These are phyloP conservation scores for Backusella tarrabulga DNA, from an alignment of 192 early-diverging fungal genomes.

Conservation along the genomic window DNA sequence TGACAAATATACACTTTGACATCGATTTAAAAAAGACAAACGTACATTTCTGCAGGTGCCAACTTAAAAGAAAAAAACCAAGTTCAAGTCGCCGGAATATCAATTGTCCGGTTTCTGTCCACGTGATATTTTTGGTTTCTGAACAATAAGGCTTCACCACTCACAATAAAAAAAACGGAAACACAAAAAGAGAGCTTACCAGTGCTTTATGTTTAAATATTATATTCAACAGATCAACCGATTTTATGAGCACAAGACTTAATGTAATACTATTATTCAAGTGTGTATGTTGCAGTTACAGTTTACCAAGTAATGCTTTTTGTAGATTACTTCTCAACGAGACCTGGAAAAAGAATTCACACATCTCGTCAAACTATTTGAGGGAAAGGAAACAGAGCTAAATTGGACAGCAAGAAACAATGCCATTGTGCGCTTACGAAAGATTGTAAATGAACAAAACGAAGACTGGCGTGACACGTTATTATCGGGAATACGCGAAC, in stretches of 20 bases:
- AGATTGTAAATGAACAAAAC: conserved; percentile 10
- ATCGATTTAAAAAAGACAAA: too few species aligned
- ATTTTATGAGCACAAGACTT: background rate
- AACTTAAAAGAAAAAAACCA: too few species aligned
- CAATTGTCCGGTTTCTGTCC: background rate
- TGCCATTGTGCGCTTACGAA: conserved; percentile 13
- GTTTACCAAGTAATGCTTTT: background rate
- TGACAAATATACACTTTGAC: too few species aligned
- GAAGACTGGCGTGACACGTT: conserved; percentile 11
- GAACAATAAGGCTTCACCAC: background rate
- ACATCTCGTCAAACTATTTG: conserved; percentile 5
- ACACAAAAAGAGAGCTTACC: background rate
- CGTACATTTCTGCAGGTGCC: too few species aligned
- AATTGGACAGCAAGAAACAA: conserved; percentile 36
- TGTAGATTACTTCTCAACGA: conserved; percentile 13
- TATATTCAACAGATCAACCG: background rate
- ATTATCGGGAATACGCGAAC: conserved; percentile 12
- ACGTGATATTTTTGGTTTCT: background rate
- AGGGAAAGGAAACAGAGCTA: conserved; percentile 34
- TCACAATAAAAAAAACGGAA: background rate
- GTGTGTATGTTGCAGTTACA: background rate
- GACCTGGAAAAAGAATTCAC: conserved; percentile 24
- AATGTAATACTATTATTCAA: background rate
- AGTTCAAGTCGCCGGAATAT: background rate
- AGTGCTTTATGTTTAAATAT: background rate